Conservation (phyloP, 129 eudicot genomes). For the Centella asiatica region DNA sequence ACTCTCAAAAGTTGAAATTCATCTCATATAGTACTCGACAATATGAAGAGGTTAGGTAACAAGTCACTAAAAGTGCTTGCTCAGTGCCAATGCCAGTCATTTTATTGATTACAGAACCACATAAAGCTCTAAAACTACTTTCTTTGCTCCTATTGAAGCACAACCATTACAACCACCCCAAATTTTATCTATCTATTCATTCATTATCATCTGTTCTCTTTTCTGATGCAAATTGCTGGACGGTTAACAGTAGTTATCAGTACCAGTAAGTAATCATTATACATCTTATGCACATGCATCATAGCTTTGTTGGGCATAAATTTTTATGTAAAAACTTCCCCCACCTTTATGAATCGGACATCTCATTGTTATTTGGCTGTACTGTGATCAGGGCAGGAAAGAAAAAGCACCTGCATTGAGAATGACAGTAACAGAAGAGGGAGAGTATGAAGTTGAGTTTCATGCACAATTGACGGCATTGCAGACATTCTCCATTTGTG, state of each 20-base stretch:
- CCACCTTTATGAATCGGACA: not conserved
- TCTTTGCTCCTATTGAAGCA: not conserved
- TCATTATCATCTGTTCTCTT: too few species aligned
- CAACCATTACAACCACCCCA: not conserved
- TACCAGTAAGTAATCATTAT: not conserved
- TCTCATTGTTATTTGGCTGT: constrained; percentile 3
- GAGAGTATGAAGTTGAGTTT: constrained; percentile 64
- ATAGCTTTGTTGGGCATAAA: not conserved
- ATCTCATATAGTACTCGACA: too few species aligned
- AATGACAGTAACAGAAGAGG: constrained; percentile 41
- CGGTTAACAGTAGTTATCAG: not conserved
- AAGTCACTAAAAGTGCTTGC: too few species aligned
- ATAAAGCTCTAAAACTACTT: not conserved
- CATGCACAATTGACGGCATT: constrained; percentile 66
- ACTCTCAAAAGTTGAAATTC: too few species aligned
- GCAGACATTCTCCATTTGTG: constrained; percentile 76
- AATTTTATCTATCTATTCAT: too few species aligned
- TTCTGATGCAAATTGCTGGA: not conserved
- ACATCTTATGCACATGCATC: not conserved
- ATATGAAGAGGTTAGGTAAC: too few species aligned
- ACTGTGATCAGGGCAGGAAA: constrained; percentile 50
- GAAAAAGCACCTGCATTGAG: constrained; percentile 47
- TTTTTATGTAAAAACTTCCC: not conserved
- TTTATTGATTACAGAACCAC: too few species aligned
- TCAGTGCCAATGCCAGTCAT: too few species aligned